These are phyloP conservation scores for Gossypium sturtianum DNA, from an alignment of 345 rosid species.

Conservation along the genomic window DNA sequence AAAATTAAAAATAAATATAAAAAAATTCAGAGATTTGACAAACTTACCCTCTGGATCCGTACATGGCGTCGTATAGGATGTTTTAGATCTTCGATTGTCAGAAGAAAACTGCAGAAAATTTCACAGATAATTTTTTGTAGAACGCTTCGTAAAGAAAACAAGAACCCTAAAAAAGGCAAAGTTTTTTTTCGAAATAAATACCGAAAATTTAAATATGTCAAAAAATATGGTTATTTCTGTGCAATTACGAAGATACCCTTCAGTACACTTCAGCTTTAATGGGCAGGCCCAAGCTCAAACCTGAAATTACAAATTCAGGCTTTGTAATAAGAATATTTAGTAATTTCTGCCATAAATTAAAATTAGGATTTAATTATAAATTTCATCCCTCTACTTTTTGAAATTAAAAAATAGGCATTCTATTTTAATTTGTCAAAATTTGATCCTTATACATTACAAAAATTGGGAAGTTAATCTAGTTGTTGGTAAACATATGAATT, in stretches of 20 bases:
- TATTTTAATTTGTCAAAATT: too few relatives aligned
- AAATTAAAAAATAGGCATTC: too few relatives aligned
- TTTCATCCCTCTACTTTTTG: too few relatives aligned
- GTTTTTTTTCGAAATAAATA: neutral
- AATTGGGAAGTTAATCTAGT: too few relatives aligned
- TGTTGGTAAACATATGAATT: too few relatives aligned
- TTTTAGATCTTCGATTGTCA: neutral
- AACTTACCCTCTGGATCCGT: constrained; percentile 18
- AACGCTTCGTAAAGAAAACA: neutral
- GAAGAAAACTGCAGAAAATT: neutral
- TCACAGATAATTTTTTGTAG: neutral
- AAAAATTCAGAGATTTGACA: neutral
- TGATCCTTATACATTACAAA: too few relatives aligned
- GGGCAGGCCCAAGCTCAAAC: neutral
- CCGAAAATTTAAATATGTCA: neutral
- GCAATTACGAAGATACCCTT: neutral
- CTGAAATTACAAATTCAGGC: too few relatives aligned
- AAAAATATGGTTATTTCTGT: neutral
- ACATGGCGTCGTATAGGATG: neutral
- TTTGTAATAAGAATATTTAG: too few relatives aligned
- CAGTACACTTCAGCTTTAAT: neutral
- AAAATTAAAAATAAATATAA: too few relatives aligned
- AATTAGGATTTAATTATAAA: too few relatives aligned
- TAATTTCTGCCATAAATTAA: too few relatives aligned
- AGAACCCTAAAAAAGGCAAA: neutral